These are phyloP conservation scores for Manihot esculenta DNA, from an alignment of 441 rosid species.

Conservation along the genomic window DNA sequence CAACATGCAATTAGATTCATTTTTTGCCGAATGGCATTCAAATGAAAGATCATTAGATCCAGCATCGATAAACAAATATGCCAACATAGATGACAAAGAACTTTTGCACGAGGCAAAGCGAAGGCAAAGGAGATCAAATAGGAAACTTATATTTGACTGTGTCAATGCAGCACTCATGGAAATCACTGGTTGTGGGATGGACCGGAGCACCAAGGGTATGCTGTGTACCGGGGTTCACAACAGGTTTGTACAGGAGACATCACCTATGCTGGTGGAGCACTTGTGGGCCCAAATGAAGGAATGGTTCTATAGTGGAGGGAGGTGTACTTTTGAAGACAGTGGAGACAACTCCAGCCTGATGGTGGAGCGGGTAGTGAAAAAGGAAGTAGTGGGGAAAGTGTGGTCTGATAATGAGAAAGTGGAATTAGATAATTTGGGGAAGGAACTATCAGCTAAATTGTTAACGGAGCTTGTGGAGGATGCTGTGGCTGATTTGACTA, in stretches of 20 bases:
- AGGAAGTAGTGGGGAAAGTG: constrained; percentile 64
- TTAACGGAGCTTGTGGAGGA: constrained; percentile 76
- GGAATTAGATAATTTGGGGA: constrained; percentile 51
- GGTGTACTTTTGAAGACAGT: constrained; percentile 26
- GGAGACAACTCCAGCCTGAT: constrained; percentile 55
- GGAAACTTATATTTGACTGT: constrained; percentile 68
- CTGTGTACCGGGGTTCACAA: constrained; percentile 19
- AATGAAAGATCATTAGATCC: constrained; percentile 76
- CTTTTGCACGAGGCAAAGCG: constrained; percentile 59
- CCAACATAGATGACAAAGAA: constrained; percentile 47
- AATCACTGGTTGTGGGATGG: constrained; percentile 34
- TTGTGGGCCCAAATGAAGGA: constrained; percentile 65
- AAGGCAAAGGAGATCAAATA: constrained; percentile 57
- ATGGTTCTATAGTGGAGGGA: constrained; percentile 47
- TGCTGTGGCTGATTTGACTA: constrained; percentile 53
- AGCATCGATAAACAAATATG: constrained; percentile 48
- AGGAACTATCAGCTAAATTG: constrained; percentile 58
- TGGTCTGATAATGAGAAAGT: constrained; percentile 52
- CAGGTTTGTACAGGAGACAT: constrained; percentile 21
- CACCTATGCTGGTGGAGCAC: constrained; percentile 43
- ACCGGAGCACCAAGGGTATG: constrained; percentile 17
- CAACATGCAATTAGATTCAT: constrained; percentile 32
- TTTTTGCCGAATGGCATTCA: constrained; percentile 63
- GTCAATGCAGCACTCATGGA: constrained; percentile 61
- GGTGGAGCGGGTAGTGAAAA: constrained; percentile 56